These are phyloP conservation scores for Rhytidiadelphus loreus DNA, from an alignment of 225 moss, liverwort and hornwort species.

Conservation along the genomic window DNA sequence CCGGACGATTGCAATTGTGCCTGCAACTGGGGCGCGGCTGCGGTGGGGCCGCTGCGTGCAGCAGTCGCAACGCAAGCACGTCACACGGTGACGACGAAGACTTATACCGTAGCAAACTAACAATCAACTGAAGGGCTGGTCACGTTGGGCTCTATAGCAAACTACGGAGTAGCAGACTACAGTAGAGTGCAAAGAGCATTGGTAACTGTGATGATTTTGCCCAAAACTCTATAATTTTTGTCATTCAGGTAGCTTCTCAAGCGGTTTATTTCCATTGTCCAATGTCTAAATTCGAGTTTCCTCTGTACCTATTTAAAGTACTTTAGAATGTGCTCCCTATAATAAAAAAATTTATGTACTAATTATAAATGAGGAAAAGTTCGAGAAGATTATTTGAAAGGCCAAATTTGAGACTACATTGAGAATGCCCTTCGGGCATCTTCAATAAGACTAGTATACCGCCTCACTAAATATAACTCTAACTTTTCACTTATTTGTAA, in stretches of 20 bases:
- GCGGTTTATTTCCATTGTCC: not conserved
- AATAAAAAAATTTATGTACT: too few relatives aligned
- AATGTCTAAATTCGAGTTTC: not conserved
- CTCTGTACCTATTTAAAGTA: too few relatives aligned
- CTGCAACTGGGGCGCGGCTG: not conserved
- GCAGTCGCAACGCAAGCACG: not conserved
- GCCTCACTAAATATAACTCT: not conserved
- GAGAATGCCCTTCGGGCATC: too few relatives aligned
- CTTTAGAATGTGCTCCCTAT: rapidly evolving
- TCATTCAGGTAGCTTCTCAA: not conserved
- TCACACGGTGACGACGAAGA: not conserved
- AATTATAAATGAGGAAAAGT: too few relatives aligned
- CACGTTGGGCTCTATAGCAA: not conserved
- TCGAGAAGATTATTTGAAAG: not conserved
- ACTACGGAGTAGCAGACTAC: not conserved
- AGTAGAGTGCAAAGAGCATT: not conserved
- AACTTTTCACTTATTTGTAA: too few relatives aligned
- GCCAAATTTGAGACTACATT: rapidly evolving
- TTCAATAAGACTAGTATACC: not conserved
- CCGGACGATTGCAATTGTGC: not conserved
- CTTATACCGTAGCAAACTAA: not conserved
- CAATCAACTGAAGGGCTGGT: not conserved
- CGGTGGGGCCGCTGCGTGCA: not conserved
- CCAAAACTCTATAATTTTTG: too few relatives aligned
- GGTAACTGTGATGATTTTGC: not conserved